Conservation (phyloP, 1,284 basidiomycete genomes). For the Anthracocystis walkeri region DNA sequence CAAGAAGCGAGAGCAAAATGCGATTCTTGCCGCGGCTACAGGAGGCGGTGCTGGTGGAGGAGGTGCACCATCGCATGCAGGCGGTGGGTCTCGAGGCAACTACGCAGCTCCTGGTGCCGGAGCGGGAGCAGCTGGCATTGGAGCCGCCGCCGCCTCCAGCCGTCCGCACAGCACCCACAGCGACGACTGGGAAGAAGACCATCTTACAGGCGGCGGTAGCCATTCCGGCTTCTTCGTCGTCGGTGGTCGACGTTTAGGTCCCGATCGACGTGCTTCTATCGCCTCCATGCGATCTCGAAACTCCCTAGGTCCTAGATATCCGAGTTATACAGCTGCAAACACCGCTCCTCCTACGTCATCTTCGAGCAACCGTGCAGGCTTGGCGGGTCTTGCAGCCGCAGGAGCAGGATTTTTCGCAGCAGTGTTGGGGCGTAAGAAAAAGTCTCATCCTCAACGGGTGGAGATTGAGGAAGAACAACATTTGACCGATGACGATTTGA, state of each 20-base stretch:
- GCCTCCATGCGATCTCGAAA: constrained; percentile 26
- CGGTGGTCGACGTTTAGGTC: constrained; percentile 34
- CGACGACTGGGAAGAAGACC: constrained; percentile 58
- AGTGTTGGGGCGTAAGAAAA: constrained; percentile 11
- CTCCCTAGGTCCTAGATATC: not conserved
- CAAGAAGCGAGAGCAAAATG: constrained; percentile 6
- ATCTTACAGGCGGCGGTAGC: constrained; percentile 44
- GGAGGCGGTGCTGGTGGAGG: constrained; percentile 17
- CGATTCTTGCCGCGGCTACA: constrained; percentile 29
- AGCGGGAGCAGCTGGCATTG: constrained; percentile 16
- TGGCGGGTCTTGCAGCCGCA: constrained; percentile 21
- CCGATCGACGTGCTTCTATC: constrained; percentile 23
- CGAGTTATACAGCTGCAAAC: constrained; percentile 25
- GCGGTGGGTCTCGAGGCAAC: constrained; percentile 35
- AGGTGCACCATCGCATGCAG: constrained; percentile 10
- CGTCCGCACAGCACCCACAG: constrained; percentile 34
- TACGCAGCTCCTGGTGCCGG: constrained; percentile 40
- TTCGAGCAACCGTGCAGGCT: not conserved
- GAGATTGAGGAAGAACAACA: constrained; percentile 42
- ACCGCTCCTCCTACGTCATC: constrained; percentile 10
- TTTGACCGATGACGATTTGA: constrained; percentile 31
- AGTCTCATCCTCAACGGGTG: constrained; percentile 6
- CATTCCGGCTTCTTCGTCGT: constrained; percentile 59
- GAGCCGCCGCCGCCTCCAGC: constrained; percentile 28
- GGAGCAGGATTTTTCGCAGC: constrained; percentile 33